Conservation (phyloP, 202 grass and related monocot genomes). For the Carex sylvatica region DNA sequence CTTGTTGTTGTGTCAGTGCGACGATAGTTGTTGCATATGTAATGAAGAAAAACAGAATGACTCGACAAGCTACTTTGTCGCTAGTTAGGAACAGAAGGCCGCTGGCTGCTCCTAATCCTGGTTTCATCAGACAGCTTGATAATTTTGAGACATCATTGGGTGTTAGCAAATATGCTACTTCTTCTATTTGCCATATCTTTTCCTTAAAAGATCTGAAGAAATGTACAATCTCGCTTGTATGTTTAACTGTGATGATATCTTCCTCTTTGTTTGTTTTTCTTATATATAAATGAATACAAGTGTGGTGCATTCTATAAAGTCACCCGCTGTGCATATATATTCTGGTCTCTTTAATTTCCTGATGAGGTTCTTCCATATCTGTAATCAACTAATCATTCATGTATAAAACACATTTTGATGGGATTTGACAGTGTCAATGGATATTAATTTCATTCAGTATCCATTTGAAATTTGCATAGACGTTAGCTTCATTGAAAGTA, state of each 20-base stretch:
- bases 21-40: constrained; percentile 91
- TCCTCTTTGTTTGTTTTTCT: background rate
- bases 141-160: constrained; percentile 68
- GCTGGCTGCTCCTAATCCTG: constrained; percentile 60
- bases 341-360: background rate
- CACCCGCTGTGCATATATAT: background rate
- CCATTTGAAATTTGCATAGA: background rate
- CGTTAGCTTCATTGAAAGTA: too few relatives aligned
- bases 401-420: background rate
- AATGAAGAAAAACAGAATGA: constrained; percentile 87
- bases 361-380: background rate
- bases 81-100: constrained; percentile 78
- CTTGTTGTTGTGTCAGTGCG: too few relatives aligned
- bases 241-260: background rate
- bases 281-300: background rate
- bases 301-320: background rate
- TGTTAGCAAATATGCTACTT: background rate
- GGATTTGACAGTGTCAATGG: background rate
- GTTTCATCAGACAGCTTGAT: constrained; percentile 67
- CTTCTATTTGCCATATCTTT: too few relatives aligned
- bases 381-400: background rate
- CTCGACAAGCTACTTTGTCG: constrained; percentile 48
- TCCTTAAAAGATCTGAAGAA: too few relatives aligned
- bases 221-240: too few relatives aligned
- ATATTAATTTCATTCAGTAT: background rate